A percentile compares a stretch with the other conserved stretches of the same genome.
phyloP scores from a whole-genome alignment of 192 early-diverging fungal species.

The Entomortierella lignicola region DNA sequence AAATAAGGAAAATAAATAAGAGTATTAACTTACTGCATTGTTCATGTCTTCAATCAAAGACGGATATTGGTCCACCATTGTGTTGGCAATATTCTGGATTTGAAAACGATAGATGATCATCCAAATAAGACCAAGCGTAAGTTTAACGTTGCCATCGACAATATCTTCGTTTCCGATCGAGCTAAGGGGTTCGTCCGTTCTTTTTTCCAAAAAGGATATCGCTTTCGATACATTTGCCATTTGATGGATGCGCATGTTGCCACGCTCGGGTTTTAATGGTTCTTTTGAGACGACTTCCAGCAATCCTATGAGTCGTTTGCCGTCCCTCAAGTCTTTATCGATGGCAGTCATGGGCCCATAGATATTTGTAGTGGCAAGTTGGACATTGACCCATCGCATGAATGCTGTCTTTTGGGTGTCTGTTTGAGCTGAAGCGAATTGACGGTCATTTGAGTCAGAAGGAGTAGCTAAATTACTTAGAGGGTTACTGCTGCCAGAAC shows the following conservation, averaged over 20 bases:
- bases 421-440: slow-evolving; percentile 58
- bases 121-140: slow-evolving; percentile 65
- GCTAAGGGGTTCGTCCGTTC: slow-evolving; percentile 58
- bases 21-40: slow-evolving; percentile 34
- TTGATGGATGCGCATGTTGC: slow-evolving; percentile 83
- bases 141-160: slow-evolving; percentile 80
- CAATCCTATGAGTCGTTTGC: slow-evolving; percentile 78
- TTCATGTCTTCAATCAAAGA: slow-evolving; percentile 45
- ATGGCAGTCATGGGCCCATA: slow-evolving; percentile 63
- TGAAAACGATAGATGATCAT: slow-evolving; percentile 69
- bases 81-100: slow-evolving; percentile 60
- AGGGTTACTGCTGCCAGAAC: not conserved
- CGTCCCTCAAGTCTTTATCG: slow-evolving; percentile 71
- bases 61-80: slow-evolving; percentile 42
- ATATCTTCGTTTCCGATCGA: slow-evolving; percentile 84
- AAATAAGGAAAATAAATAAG: slow-evolving; percentile 8
- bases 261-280: slow-evolving; percentile 73
- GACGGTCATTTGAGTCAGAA: not conserved
- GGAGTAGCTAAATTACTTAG: not conserved
- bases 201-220: slow-evolving; percentile 68
- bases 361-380: slow-evolving; percentile 54
- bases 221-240: slow-evolving; percentile 83
- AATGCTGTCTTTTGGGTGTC: slow-evolving; percentile 64
- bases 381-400: slow-evolving; percentile 71
- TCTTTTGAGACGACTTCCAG: slow-evolving; percentile 79